Percentiles rank a stretch among this genome's conserved stretches.
Evolutionary conservation across 495 filamentous ascomycete species (phyloP).

Genomic region (Xylaria palmicola): DNA sequence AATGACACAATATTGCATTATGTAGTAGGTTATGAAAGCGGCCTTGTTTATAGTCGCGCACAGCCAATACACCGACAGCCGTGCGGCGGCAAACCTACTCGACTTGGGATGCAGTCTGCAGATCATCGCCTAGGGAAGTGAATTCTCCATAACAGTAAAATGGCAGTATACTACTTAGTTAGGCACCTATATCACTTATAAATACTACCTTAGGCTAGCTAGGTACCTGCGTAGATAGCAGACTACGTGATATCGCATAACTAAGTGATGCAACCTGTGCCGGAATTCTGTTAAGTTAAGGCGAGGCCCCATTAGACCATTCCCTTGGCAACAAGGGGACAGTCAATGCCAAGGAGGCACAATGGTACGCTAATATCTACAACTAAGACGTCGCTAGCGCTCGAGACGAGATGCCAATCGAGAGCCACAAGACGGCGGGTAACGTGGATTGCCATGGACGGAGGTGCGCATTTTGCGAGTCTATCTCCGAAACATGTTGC

Average conservation of each 20-base stretch:
- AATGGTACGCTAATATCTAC: background rate
- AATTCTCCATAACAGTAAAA: background rate
- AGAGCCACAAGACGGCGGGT: background rate
- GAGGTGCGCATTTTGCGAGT: background rate
- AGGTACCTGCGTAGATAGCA: too few relatives aligned
- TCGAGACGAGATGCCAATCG: background rate
- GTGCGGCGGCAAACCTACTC: background rate
- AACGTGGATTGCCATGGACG: background rate
- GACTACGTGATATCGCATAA: too few relatives aligned
- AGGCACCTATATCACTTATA: too few relatives aligned
- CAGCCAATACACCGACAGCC: background rate
- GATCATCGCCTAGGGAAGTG: background rate
- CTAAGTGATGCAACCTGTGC: slow-evolving; percentile 1
- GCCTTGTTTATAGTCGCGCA: background rate
- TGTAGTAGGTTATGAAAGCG: background rate
- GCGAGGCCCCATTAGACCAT: background rate
- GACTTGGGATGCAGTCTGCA: background rate
- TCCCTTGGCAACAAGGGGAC: background rate
- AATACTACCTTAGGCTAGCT: too few relatives aligned
- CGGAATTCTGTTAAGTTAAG: background rate
- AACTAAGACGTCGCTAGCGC: background rate
- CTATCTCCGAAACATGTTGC: background rate
- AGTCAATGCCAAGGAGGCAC: background rate
- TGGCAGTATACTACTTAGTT: background rate
- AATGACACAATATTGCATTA: slow-evolving; percentile 13